phyloP scores from a whole-genome alignment of 179 eudicot species.

The Spinacia oleracea region DNA sequence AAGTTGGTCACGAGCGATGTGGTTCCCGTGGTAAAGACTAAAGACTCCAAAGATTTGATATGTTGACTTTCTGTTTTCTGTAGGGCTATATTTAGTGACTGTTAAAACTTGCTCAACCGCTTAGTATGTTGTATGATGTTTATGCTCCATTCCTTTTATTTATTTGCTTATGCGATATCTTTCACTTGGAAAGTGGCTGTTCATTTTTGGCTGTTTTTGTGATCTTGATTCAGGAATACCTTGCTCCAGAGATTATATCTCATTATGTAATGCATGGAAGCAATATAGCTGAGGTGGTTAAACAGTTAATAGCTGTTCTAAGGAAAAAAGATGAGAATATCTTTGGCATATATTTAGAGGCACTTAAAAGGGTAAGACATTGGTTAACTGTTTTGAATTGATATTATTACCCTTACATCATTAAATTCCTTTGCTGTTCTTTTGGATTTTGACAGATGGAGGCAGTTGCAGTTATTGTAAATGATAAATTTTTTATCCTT shows the following conservation, averaged over 20 bases:
- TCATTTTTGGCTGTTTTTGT: neutral
- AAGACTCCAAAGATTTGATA: slow-evolving; percentile 1
- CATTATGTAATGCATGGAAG: slow-evolving; percentile 77
- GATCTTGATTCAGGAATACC: slow-evolving; percentile 65
- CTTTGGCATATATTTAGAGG: slow-evolving; percentile 60
- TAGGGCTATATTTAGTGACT: neutral
- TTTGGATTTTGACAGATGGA: neutral
- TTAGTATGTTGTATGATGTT: neutral
- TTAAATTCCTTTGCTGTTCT: slow-evolving; percentile 9
- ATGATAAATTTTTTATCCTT: neutral
- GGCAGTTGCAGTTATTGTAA: neutral
- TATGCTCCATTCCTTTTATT: neutral
- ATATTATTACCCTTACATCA: neutral
- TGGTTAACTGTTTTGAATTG: slow-evolving; percentile 12
- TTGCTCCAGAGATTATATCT: slow-evolving; percentile 81
- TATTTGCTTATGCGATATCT: neutral
- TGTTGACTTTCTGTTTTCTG: neutral
- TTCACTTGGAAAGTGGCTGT: slow-evolving; percentile 8
- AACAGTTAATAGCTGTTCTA: slow-evolving; percentile 67
- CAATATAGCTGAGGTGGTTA: slow-evolving; percentile 75
- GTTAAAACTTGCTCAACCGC: neutral
- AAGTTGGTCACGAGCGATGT: slow-evolving; percentile 67
- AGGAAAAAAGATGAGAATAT: slow-evolving; percentile 66
- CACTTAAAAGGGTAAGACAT: slow-evolving; percentile 69
- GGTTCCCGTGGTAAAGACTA: slow-evolving; percentile 64